These are phyloP conservation scores for Physaria fendleri DNA, from an alignment of 345 rosid genomes.

Conservation along the genomic window DNA sequence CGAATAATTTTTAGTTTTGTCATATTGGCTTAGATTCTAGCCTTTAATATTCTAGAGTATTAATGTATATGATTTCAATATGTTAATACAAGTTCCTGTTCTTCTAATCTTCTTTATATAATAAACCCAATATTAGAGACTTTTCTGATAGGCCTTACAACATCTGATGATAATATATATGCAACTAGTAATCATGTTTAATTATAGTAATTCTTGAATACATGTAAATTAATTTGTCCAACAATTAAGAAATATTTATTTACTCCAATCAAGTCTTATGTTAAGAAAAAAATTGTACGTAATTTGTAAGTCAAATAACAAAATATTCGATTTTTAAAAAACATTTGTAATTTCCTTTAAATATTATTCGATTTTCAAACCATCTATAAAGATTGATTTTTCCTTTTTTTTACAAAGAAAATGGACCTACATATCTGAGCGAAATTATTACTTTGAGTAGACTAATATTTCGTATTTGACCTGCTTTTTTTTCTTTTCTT, in stretches of 20 bases:
- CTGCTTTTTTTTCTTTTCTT: background rate
- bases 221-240: too few species aligned
- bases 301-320: background rate
- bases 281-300: background rate
- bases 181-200: background rate
- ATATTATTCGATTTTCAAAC: background rate
- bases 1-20: conserved; percentile 19
- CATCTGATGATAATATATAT: background rate
- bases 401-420: background rate
- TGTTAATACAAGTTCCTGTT: background rate
- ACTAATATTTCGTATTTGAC: conserved; percentile 27
- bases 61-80: background rate
- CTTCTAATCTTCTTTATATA: background rate
- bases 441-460: conserved; percentile 28
- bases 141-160: background rate
- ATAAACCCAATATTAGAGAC: background rate
- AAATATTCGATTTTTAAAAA: background rate
- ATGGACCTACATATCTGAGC: conserved; percentile 27
- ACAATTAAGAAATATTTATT: background rate
- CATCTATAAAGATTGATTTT: background rate
- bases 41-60: background rate
- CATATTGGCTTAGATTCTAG: conserved; percentile 7
- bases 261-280: background rate
- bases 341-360: background rate
- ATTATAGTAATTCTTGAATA: too few species aligned